These are phyloP conservation scores for Leccinum rimulosum DNA, from an alignment of 768 basidiomycete species.

Conservation along the genomic window DNA sequence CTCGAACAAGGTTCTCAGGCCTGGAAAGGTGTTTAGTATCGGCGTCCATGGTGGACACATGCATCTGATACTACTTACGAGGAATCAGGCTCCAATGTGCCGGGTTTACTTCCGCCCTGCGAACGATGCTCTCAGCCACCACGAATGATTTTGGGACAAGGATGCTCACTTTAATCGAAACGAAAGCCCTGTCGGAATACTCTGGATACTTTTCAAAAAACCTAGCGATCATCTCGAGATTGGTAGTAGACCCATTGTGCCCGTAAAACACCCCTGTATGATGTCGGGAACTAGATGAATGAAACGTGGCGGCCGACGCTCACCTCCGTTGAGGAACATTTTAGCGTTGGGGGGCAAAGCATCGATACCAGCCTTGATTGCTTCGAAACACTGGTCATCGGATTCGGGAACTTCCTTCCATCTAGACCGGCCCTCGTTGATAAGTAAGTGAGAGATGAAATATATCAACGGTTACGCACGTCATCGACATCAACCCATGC, in stretches of 20 bases:
- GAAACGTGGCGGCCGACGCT: background rate
- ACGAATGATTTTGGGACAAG: constrained; percentile 23
- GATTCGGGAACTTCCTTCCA: constrained; percentile 1
- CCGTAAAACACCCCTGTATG: constrained; percentile 58
- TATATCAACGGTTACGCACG: constrained; percentile 25
- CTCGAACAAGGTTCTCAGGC: constrained; percentile 44
- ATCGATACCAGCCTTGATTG: constrained; percentile 43
- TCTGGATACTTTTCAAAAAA: constrained; percentile 45
- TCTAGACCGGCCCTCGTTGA: background rate
- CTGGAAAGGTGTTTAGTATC: background rate
- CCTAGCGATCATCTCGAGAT: constrained; percentile 46
- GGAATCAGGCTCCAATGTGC: constrained; percentile 14
- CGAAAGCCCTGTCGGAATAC: constrained; percentile 32
- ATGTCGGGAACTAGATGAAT: constrained; percentile 39
- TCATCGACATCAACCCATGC: constrained; percentile 62
- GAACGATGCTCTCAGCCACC: constrained; percentile 36
- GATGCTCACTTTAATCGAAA: constrained; percentile 33
- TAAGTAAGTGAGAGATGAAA: background rate
- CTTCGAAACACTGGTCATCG: constrained; percentile 41
- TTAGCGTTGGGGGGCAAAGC: constrained; percentile 43
- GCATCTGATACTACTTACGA: constrained; percentile 24
- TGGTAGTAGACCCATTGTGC: constrained; percentile 35
- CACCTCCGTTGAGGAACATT: constrained; percentile 51
- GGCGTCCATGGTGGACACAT: background rate
- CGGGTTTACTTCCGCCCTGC: background rate